Evolutionary conservation across 345 rosid species (phyloP).

Genomic region (Balakata baccata): DNA sequence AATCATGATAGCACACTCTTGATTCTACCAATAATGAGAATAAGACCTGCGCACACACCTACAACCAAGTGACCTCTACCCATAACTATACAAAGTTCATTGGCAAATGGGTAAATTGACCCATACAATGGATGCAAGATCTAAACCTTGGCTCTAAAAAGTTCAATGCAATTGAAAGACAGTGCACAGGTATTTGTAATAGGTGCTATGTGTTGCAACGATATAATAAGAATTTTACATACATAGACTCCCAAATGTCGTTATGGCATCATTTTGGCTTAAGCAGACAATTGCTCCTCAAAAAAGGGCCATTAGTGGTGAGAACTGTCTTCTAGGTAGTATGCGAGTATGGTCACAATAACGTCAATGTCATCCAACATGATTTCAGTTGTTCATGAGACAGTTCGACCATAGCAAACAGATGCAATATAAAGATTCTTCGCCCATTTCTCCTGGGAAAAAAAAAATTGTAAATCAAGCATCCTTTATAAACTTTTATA

Average conservation of each 20-base stretch:
- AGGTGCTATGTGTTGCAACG: conserved; percentile 39
- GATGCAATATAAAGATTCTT: conserved; percentile 92
- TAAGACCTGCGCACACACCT: conserved; percentile 26
- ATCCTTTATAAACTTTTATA: not conserved
- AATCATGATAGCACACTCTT: conserved; percentile 11
- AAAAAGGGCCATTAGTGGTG: conserved; percentile 20
- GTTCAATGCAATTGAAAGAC: conserved; percentile 41
- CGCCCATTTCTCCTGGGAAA: conserved; percentile 85
- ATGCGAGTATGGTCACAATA: conserved; percentile 20
- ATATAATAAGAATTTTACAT: conserved; percentile 39
- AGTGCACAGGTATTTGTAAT: conserved; percentile 35
- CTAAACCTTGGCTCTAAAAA: conserved; percentile 27
- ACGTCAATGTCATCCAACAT: conserved; percentile 19
- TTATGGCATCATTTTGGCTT: conserved; percentile 34
- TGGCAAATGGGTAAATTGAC: conserved; percentile 23
- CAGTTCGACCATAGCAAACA: conserved; percentile 95
- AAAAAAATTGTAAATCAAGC: not conserved
- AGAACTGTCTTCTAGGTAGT: conserved; percentile 24
- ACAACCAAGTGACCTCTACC: conserved; percentile 33
- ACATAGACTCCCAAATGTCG: conserved; percentile 36
- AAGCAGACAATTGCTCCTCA: conserved; percentile 25
- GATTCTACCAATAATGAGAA: conserved; percentile 7
- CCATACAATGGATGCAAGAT: conserved; percentile 12
- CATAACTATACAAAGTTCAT: conserved; percentile 32
- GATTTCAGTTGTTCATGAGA: conserved; percentile 60